Base-by-base conservation (phyloP, 768 basidiomycete species). In the Suillus tomentosus region DNA sequence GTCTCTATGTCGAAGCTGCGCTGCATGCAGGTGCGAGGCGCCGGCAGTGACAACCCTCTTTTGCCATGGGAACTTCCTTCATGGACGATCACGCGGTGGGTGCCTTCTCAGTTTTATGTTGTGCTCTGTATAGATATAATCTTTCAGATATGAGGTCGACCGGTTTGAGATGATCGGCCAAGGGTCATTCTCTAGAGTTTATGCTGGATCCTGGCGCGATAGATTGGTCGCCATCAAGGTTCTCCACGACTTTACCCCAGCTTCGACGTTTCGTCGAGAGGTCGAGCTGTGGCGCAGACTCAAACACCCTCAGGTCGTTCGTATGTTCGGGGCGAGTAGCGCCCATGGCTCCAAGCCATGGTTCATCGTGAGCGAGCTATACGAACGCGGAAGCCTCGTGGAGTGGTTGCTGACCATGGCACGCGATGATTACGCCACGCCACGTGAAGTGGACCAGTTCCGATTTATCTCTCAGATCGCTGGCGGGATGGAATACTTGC, bases 401-500 rank as follows among this genome's bases (percentile, higher is more conserved):
- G 79, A 80, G 63, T 90, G 81, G 69, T 75, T 95, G 67, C 82
- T 82, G 70, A 66, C 71, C 61, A 73, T 64, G 27, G 64, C 45
- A 22, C 50, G 59, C 37, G 61, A 34, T 57, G 40, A 58, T 17
- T 40, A 47, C 63, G 50, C 61, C n/a, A 47, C 48, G 13, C 19
- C 6, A n/a, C 58, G 19, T 14, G 57, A 31, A 36, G 39, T 58
- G 36, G 85, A 89, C 66, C 72, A 83, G 45, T 78, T 88, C 69
- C 79, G 82, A 68, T 87, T 86, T 75, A 84, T 94, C 72, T 80
- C 87, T 63, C 88, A 94, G 74, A 85, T 94, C 66, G 87, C 91
- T 14, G 82, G 84, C 69, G 93, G 92, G 10, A 92, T 95, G 92
- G 82, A 85, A 60, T 94, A 94, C 73, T 74, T 95, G 65, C 93